phyloP scores from a whole-genome alignment of 805 yeast species.

The Saccharomycopsis fibuligera region DNA sequence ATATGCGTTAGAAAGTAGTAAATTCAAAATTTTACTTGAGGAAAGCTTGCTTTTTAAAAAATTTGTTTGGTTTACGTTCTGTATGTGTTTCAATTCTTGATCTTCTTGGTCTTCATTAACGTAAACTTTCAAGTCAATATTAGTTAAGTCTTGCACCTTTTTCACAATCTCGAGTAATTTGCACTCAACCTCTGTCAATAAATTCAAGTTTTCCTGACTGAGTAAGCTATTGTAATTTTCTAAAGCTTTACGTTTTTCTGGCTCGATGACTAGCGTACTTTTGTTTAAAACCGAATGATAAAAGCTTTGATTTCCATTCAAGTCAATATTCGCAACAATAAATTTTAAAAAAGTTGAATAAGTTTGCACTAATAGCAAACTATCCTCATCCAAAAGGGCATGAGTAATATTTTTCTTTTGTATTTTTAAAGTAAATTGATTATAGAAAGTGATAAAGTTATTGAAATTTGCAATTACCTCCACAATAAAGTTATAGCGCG shows the following conservation, averaged over 20 bases:
- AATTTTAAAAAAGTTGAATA: constrained; percentile 13
- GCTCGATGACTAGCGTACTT: not conserved
- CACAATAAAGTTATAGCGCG: constrained; percentile 2
- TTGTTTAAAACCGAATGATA: not conserved
- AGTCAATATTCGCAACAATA: not conserved
- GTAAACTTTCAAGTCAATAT: not conserved
- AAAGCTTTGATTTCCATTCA: not conserved
- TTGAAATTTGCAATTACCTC: constrained; percentile 13
- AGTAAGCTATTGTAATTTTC: not conserved
- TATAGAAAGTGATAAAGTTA: constrained; percentile 15
- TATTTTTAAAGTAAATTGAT: constrained; percentile 6
- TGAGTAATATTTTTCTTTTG: constrained; percentile 9
- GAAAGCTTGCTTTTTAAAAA: not conserved
- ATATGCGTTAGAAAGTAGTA: constrained; percentile 12
- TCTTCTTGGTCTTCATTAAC: not conserved
- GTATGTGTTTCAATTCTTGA: not conserved
- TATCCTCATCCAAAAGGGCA: constrained; percentile 7
- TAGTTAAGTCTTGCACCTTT: not conserved
- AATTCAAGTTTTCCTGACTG: not conserved
- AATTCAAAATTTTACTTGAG: constrained; percentile 1
- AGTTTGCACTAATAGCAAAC: constrained; percentile 4
- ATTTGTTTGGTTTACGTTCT: not conserved
- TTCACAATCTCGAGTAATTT: not conserved
- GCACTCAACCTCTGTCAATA: not conserved
- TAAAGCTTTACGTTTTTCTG: not conserved